Evolutionary conservation across 2,329 filamentous ascomycete genomes (phyloP), one percentile per base, ranked within the genome.

Genomic region (Paecilomyces sp.): DNA sequence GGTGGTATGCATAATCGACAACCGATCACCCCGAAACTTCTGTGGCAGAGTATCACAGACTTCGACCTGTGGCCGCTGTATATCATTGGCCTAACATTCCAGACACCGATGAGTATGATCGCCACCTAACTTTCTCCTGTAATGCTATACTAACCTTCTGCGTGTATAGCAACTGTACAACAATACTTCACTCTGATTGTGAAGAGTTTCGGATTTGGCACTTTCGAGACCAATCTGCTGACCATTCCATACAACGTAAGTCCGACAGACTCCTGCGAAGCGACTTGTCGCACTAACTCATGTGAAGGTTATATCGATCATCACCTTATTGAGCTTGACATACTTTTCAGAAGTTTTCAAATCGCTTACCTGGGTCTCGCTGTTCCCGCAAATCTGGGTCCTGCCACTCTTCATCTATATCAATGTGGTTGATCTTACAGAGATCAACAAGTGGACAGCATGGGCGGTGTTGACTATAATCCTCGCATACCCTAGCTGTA

Each of bases 1-100:
- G 81, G 82, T 22, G 78, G 78, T 59, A 84, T 84, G 82, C 80
- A 83, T 66, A 84, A 84, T 41, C 67, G 81, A 1, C 77, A 85
- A 63, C 79, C 77, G 0, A 70, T 85, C 1, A 77, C 74, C 0
- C 66, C 74, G 1, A 67, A 62, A 12, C 79, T 82, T 64, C 69
- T 85, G 13, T 81, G 77, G 76, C 68, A 80, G 31, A 79, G 78
- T 57, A 61, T 83, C 13, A 74, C 65, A 3, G 83, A 85, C 66
- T 84, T 78, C 59, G 80, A 84, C 60, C 78, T 85, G 70, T 84
- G 79, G 51, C 51, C 51, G 12, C 51, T 53, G 12, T 53, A 53
- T 24, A 15, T 53, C 22, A 28, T 53, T 22, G 51, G 51, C 1
- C 12, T 53, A 24, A 53, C 22, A 9, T 53, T 53, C 51, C 22